Conservation (phyloP, 805 yeast species). For the Candida tallmaniae region DNA sequence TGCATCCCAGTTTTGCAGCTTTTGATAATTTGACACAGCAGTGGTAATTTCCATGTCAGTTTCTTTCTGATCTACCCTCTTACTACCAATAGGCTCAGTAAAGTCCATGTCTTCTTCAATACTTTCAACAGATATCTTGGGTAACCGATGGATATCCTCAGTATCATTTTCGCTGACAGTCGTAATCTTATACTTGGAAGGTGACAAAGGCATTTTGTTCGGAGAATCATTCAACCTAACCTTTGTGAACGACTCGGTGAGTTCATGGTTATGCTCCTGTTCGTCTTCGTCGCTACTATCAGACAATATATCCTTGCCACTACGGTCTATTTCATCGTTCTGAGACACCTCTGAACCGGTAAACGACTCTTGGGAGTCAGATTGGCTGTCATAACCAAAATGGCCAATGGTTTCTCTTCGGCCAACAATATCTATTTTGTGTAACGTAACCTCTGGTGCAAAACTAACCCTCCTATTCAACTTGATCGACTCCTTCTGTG, state of each 20-base stretch:
- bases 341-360: neutral
- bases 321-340: neutral
- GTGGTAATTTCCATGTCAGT: conserved; percentile 11
- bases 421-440: conserved; percentile 44
- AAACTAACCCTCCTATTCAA: conserved; percentile 60
- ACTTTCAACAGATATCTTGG: conserved; percentile 1
- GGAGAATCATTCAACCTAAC: conserved; percentile 2
- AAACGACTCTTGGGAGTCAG: neutral
- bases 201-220: conserved; percentile 1
- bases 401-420: conserved; percentile 26
- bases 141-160: neutral
- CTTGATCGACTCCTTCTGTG: neutral
- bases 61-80: conserved; percentile 1
- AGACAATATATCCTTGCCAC: neutral
- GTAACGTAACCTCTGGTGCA: conserved; percentile 70
- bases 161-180: neutral
- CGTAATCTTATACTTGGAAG: neutral
- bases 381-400: conserved; percentile 11
- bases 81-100: conserved; percentile 10
- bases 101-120: conserved; percentile 16
- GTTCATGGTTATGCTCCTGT: conserved; percentile 13
- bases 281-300: conserved; percentile 1
- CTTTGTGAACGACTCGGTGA: conserved; percentile 14
- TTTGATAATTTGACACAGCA: conserved; percentile 1
- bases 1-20: neutral